These are phyloP conservation scores for Penicillium brasilianum DNA, from an alignment of 2,329 filamentous ascomycete species.

Conservation along the genomic window DNA sequence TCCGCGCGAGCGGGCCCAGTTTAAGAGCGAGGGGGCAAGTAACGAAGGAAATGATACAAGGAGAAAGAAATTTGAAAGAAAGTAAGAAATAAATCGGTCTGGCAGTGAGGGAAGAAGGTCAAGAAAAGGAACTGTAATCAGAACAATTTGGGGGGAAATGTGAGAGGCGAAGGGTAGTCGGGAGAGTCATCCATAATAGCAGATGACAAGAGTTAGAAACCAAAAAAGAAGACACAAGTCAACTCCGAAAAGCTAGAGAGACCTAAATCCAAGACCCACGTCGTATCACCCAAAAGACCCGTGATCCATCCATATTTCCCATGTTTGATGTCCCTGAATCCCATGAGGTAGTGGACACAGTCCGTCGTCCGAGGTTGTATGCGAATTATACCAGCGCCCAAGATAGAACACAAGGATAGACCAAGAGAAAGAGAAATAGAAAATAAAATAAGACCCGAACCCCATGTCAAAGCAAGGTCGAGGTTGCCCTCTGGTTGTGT, in stretches of 20 bases:
- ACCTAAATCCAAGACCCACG: constrained; percentile 9
- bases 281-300: neutral
- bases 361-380: constrained; percentile 3
- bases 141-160: constrained; percentile 18
- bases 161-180: neutral
- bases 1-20: constrained; percentile 32
- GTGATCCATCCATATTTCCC: constrained; percentile 12
- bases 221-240: constrained; percentile 6
- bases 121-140: constrained; percentile 18
- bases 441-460: constrained; percentile 12
- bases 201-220: neutral
- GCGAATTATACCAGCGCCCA: constrained; percentile 15
- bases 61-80: constrained; percentile 13
- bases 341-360: constrained; percentile 6
- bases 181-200: constrained; percentile 19
- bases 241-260: neutral
- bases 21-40: constrained; percentile 16
- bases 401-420: neutral
- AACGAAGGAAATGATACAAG: constrained; percentile 11
- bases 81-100: constrained; percentile 1
- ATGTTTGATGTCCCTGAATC: constrained; percentile 18
- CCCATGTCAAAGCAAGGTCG: constrained; percentile 26
- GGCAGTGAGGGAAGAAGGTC: constrained; percentile 19
- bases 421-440: neutral
- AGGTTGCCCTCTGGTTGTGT: constrained; percentile 33